Conservation (phyloP, 2,329 filamentous ascomycete species). For the Colletotrichum orbiculare region DNA sequence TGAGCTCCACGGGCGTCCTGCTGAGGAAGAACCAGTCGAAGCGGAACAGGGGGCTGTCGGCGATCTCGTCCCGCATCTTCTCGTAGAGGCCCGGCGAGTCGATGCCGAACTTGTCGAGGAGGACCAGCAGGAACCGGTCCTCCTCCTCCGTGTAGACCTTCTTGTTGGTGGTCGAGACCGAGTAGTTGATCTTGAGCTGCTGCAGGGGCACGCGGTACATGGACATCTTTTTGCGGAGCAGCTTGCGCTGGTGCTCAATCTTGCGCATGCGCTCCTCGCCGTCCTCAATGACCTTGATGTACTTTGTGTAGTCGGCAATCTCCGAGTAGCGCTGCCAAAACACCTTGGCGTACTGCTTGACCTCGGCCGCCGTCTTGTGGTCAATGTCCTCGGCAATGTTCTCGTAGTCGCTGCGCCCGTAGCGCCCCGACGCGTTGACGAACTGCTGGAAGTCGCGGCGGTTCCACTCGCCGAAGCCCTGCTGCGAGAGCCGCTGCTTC, state of each 20-base stretch:
- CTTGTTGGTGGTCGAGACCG: slow-evolving; percentile 98
- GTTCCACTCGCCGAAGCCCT: slow-evolving; percentile 96
- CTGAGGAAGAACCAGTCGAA: slow-evolving; percentile 99
- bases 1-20: slow-evolving; percentile 91
- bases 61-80: slow-evolving; percentile 95
- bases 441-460: slow-evolving; percentile 98
- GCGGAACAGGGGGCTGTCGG: slow-evolving; percentile 92
- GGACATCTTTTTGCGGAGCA: slow-evolving; percentile 93
- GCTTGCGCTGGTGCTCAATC: slow-evolving; percentile 90
- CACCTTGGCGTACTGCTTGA: slow-evolving; percentile 90
- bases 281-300: slow-evolving; percentile 88
- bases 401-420: slow-evolving; percentile 86
- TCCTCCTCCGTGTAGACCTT: slow-evolving; percentile 99
- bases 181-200: slow-evolving; percentile 99
- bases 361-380: slow-evolving; percentile 85
- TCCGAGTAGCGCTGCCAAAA: slow-evolving; percentile 97
- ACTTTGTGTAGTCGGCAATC: slow-evolving; percentile 88
- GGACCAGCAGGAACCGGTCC: slow-evolving; percentile 92
- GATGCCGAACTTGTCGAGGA: slow-evolving; percentile 91
- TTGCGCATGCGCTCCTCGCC: slow-evolving; percentile 91
- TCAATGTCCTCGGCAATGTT: slow-evolving; percentile 91
- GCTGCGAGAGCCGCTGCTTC: slow-evolving; percentile 82
- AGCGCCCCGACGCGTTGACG: slow-evolving; percentile 93
- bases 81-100: slow-evolving; percentile 93
- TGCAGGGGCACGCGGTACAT: slow-evolving; percentile 98